Evolutionary conservation across 2,329 filamentous ascomycete species (phyloP), one percentile per base, ranked within the genome.

Genomic region (Alternaria sp.): DNA sequence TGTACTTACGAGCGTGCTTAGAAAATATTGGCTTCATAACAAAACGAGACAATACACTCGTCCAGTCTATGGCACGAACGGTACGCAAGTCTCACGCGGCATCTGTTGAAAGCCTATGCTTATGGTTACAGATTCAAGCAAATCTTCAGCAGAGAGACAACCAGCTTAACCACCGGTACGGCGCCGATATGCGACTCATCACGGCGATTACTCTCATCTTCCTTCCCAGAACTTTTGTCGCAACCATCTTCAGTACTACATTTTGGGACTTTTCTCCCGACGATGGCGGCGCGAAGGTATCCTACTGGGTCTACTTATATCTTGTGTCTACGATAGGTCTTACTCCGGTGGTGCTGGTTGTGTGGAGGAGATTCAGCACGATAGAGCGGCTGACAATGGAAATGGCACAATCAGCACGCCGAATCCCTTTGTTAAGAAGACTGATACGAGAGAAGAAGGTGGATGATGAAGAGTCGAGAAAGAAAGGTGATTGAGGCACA

Each of bases 331-430:
- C 44, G 17, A 46, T 46, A 46, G 19, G 44, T 13, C 19, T 46
- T 1, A 46, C 44, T 1, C 19, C 15, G 6, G 3, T 46, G 44
- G 44, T 46, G 11, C 11, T 46, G 0, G 2, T 23, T 21, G 19
- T 46, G 4, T 46, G 44, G 19, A 23, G 19, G 19, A 23, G 13
- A 23, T 46, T 46, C 19, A 15, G 0, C 15, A 4, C 44, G 19
- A 3, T 46, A 4, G 9, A 46, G 12, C 19, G 12, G 9, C 3
- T 23, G 19, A 23, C 2, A 2, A 3, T 3, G 44, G 5, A 15
- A 1, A 23, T 23, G 2, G 6, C 5, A 46, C 3, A 6, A 9
- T 3, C 1, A 0, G 12, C 1, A 3, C 12, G 7, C 3, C 17
- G 5, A 4, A 4, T 23, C 2, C 26, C 49, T 51, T 11, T 23